Conservation (phyloP, 2,329 filamentous ascomycete genomes). For the Beauveria rudraprayagi region DNA sequence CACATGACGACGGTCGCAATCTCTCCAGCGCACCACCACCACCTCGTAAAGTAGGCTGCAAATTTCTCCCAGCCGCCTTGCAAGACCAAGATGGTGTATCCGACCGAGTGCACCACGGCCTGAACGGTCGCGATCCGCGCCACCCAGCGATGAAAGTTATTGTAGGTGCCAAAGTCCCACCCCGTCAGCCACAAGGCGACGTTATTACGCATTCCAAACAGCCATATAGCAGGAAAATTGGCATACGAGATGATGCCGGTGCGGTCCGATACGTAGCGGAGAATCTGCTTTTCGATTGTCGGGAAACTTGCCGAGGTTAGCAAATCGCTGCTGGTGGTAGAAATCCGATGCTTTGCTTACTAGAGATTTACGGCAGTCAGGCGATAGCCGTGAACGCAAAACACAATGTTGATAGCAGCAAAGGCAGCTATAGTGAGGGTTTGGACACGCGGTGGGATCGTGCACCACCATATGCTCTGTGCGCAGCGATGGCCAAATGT, state of each 20-base stretch:
- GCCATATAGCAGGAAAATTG: constrained; percentile 56
- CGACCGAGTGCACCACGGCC: constrained; percentile 54
- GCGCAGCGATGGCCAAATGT: constrained; percentile 36
- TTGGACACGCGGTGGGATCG: constrained; percentile 36
- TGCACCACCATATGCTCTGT: constrained; percentile 37
- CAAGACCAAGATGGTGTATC: constrained; percentile 43
- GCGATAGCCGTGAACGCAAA: constrained; percentile 29
- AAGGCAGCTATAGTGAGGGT: constrained; percentile 31
- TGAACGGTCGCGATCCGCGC: constrained; percentile 54
- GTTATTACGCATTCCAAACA: constrained; percentile 62
- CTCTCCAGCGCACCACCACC: constrained; percentile 44
- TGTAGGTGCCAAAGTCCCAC: constrained; percentile 61
- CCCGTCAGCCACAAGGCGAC: constrained; percentile 58
- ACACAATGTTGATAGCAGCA: constrained; percentile 29
- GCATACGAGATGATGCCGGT: constrained; percentile 57
- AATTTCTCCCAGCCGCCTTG: constrained; percentile 31
- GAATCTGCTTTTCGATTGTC: constrained; percentile 24
- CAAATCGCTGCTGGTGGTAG: background rate
- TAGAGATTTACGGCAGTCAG: constrained; percentile 32
- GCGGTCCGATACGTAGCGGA: constrained; percentile 53
- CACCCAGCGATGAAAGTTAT: constrained; percentile 59
- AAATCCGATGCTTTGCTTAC: constrained; percentile 18
- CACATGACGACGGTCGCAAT: constrained; percentile 39
- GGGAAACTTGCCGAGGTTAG: constrained; percentile 25
- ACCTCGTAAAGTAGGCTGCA: constrained; percentile 28